Conservation (phyloP, 768 basidiomycete species). For the Imleria badia region DNA sequence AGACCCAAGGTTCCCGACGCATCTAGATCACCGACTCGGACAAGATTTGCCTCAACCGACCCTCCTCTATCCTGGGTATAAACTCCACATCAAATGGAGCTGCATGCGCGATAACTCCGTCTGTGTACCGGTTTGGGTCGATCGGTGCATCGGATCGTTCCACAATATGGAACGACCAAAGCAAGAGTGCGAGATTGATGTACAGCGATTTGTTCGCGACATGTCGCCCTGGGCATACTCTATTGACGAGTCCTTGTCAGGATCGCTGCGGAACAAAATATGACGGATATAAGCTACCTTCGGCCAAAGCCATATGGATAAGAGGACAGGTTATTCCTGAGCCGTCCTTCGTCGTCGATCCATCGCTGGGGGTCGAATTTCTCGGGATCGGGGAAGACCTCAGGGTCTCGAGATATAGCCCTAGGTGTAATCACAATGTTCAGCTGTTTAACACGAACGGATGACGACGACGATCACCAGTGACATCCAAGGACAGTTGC, state of each 20-base stretch:
- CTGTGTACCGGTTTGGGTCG: slow-evolving; percentile 53
- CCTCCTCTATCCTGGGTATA: slow-evolving; percentile 39
- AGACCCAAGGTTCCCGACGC: neutral
- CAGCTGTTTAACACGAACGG: neutral
- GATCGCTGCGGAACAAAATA: too few species aligned
- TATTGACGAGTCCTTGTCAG: slow-evolving; percentile 10
- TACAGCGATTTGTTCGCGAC: slow-evolving; percentile 53
- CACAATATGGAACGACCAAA: slow-evolving; percentile 60
- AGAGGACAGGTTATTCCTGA: slow-evolving; percentile 43
- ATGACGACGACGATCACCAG: slow-evolving; percentile 8
- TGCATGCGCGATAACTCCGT: slow-evolving; percentile 55
- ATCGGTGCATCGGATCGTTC: slow-evolving; percentile 50
- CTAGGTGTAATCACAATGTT: neutral
- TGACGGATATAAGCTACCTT: slow-evolving; percentile 15
- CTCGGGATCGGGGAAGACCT: slow-evolving; percentile 36
- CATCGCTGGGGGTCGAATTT: slow-evolving; percentile 56
- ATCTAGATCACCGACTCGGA: neutral
- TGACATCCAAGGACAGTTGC: slow-evolving; percentile 22
- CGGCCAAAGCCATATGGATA: slow-evolving; percentile 56
- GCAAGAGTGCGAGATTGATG: slow-evolving; percentile 56
- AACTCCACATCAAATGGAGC: slow-evolving; percentile 56
- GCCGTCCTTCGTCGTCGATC: slow-evolving; percentile 39
- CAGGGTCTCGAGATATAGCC: slow-evolving; percentile 25
- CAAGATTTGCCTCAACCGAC: slow-evolving; percentile 10
- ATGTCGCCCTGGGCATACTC: slow-evolving; percentile 61